Conservation (phyloP, 2,329 filamentous ascomycete genomes). For the Aspergillus sp. region DNA sequence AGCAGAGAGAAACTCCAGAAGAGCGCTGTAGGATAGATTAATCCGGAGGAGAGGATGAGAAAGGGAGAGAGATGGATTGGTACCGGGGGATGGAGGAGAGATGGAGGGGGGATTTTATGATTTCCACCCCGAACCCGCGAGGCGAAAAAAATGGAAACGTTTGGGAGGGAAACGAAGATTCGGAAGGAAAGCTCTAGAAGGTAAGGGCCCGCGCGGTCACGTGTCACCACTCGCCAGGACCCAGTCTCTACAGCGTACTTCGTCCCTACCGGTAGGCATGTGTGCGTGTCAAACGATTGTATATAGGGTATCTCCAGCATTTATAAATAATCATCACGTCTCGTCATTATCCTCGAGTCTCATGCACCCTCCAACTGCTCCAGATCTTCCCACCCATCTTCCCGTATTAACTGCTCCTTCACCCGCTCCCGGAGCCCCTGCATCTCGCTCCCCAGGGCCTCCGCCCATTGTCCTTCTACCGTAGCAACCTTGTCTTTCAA, state of each 20-base stretch:
- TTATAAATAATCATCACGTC: conserved; percentile 30
- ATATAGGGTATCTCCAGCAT: not conserved
- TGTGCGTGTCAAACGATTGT: not conserved
- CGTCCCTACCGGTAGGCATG: not conserved
- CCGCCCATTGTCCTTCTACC: conserved; percentile 87
- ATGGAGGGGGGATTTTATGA: no score
- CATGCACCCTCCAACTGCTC: conserved; percentile 50
- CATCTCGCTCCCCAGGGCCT: conserved; percentile 78
- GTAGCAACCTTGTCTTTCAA: conserved; percentile 90
- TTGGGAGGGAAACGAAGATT: conserved; percentile 11
- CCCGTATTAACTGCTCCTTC: conserved; percentile 68
- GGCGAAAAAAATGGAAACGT: not conserved
- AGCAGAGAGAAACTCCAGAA: conserved; percentile 1
- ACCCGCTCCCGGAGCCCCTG: conserved; percentile 72
- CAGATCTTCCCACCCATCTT: conserved; percentile 85
- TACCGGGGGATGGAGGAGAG: no score
- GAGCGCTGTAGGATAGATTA: conserved; percentile 5
- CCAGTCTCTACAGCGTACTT: not conserved
- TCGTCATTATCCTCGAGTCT: conserved; percentile 4
- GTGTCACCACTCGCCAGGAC: conserved; percentile 10
- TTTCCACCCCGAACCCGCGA: not conserved
- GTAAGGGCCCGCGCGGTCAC: conserved; percentile 14
- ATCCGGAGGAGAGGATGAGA: conserved; percentile 14
- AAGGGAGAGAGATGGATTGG: not conserved
- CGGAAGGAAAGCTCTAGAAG: conserved; percentile 42